A percentile compares a stretch with the other conserved stretches of the same genome.
These are phyloP conservation scores for Paramyrothecium roridum DNA, from an alignment of 2,329 filamentous ascomycete species.

Conservation along the genomic window DNA sequence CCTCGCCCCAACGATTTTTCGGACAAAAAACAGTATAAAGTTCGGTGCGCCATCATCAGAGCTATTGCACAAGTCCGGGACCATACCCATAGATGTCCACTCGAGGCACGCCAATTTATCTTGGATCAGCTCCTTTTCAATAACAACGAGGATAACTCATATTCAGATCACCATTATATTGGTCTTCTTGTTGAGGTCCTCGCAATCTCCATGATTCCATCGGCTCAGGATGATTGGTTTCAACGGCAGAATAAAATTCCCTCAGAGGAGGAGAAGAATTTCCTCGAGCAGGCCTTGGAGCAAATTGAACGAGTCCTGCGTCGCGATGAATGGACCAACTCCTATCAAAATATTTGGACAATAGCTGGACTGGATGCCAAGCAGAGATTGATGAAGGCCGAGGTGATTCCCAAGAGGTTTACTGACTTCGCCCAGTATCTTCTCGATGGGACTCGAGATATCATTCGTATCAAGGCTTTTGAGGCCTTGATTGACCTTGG, in stretches of 20 bases:
- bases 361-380: slow-evolving; percentile 60
- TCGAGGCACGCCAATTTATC: slow-evolving; percentile 77
- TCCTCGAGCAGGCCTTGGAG: slow-evolving; percentile 51
- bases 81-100: slow-evolving; percentile 68
- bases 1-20: slow-evolving; percentile 88
- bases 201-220: slow-evolving; percentile 54
- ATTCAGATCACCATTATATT: slow-evolving; percentile 87
- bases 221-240: slow-evolving; percentile 41
- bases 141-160: slow-evolving; percentile 87
- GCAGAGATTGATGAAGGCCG: slow-evolving; percentile 60
- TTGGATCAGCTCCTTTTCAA: slow-evolving; percentile 90
- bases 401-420: slow-evolving; percentile 52
- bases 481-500: slow-evolving; percentile 63
- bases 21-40: slow-evolving; percentile 78
- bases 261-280: slow-evolving; percentile 43
- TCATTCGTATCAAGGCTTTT: slow-evolving; percentile 64
- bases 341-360: slow-evolving; percentile 66
- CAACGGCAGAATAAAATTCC: slow-evolving; percentile 42
- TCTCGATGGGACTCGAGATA: slow-evolving; percentile 60
- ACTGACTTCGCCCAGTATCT: slow-evolving; percentile 62
- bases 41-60: slow-evolving; percentile 79
- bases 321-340: slow-evolving; percentile 66
- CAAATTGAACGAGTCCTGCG: slow-evolving; percentile 66
- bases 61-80: slow-evolving; percentile 79
- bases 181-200: slow-evolving; percentile 69